Percentiles rank a stretch among this genome's conserved stretches.
phyloP scores from a whole-genome alignment of 176 grass and related monocot genomes.

The Oryza australiensis region DNA sequence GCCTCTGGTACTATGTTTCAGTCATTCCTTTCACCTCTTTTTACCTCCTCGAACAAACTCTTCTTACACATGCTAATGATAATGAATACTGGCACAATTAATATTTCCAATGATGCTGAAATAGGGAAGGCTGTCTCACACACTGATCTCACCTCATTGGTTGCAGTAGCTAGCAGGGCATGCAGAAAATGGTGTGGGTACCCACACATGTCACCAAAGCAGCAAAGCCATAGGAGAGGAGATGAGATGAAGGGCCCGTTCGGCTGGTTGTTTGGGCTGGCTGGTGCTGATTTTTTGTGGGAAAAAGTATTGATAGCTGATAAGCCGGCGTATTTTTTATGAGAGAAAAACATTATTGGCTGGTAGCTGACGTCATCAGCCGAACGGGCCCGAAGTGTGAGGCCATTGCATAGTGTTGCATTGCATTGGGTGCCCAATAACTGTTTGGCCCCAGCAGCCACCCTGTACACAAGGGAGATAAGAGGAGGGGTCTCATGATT shows the following conservation, averaged over 20 bases:
- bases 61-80: neutral
- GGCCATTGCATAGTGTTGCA: neutral
- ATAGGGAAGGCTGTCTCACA: neutral
- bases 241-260: conserved; percentile 10
- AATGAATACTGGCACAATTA: neutral
- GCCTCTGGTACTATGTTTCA: neutral
- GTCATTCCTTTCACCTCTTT: neutral
- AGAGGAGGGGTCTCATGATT: conserved; percentile 3
- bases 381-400: too few species aligned
- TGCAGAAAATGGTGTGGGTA: conserved; percentile 9
- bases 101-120: conserved; percentile 2
- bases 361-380: too few species aligned
- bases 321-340: too few species aligned
- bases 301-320: too few species aligned
- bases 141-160: neutral
- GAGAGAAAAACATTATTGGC: too few species aligned
- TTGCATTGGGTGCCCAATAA: conserved; percentile 36
- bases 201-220: conserved; percentile 8
- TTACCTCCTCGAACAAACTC: neutral
- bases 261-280: too few species aligned
- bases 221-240: neutral
- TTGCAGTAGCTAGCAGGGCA: neutral
- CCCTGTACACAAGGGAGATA: conserved; percentile 18
- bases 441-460: conserved; percentile 41
- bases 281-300: too few species aligned